These are phyloP conservation scores for Fonsecaea multimorphosa DNA, from an alignment of 2,329 filamentous ascomycete species.

Conservation along the genomic window DNA sequence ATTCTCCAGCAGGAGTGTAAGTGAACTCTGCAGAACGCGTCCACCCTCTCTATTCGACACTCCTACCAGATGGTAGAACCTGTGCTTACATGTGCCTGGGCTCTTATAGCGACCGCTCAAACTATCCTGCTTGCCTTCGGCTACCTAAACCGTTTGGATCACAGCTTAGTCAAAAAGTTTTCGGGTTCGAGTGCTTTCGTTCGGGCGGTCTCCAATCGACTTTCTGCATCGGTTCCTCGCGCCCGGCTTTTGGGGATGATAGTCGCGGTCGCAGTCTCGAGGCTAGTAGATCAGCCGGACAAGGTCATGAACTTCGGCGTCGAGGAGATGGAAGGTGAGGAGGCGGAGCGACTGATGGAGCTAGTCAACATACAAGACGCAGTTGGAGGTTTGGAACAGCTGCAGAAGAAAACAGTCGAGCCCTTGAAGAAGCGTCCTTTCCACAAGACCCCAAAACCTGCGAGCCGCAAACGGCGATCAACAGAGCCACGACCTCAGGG, in stretches of 20 bases:
- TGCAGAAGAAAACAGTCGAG: constrained; percentile 30
- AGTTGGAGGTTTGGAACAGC: constrained; percentile 56
- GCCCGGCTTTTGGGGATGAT: constrained; percentile 87
- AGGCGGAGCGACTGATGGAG: constrained; percentile 75
- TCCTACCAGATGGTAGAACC: constrained; percentile 21
- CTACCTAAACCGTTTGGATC: constrained; percentile 71
- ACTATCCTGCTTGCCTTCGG: constrained; percentile 77
- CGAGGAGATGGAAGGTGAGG: constrained; percentile 74
- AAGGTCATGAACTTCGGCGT: constrained; percentile 82
- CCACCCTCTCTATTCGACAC: constrained; percentile 8
- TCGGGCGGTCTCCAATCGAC: constrained; percentile 80
- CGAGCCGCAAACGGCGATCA: constrained; percentile 13
- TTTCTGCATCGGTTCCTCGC: constrained; percentile 75
- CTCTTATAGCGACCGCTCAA: constrained; percentile 72
- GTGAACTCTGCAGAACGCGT: constrained; percentile 34
- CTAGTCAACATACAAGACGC: constrained; percentile 69
- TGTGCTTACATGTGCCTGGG: constrained; percentile 37
- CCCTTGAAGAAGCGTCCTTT: constrained; percentile 32
- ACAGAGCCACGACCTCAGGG: constrained; percentile 32
- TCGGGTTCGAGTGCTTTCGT: constrained; percentile 76
- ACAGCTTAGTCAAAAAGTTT: constrained; percentile 70
- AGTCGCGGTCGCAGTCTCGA: constrained; percentile 75
- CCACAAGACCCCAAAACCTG: constrained; percentile 2
- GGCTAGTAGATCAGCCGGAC: constrained; percentile 68
- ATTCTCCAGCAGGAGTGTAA: constrained; percentile 87